phyloP scores from a whole-genome alignment of 371 early-diverging fungal genomes.

The Funneliformis caledonium region DNA sequence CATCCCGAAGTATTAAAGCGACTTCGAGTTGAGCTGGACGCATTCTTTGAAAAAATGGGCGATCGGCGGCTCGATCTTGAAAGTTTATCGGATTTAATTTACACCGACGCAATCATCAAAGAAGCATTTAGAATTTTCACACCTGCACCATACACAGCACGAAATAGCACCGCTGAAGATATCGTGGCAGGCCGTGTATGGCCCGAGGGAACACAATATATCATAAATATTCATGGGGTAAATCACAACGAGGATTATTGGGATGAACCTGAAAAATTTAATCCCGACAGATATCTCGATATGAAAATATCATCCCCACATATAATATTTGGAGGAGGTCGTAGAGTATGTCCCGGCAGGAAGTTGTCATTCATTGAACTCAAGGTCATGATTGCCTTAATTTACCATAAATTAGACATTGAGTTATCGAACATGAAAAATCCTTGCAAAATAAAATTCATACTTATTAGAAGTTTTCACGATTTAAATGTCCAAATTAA shows the following conservation, averaged over 20 bases:
- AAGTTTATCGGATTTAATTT: slow-evolving; percentile 1
- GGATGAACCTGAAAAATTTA: slow-evolving; percentile 31
- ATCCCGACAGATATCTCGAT: slow-evolving; percentile 29
- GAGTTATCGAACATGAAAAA: background rate
- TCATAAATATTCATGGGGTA: background rate
- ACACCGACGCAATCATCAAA: slow-evolving; percentile 19
- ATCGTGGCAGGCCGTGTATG: slow-evolving; percentile 5
- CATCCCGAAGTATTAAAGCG: background rate
- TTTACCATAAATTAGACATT: background rate
- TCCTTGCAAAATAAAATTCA: background rate
- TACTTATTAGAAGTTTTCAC: background rate
- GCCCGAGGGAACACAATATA: background rate
- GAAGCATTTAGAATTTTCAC: background rate
- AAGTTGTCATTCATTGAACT: background rate
- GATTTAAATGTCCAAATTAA: slow-evolving; percentile 10
- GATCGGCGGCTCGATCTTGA: background rate
- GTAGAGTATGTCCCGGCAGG: background rate
- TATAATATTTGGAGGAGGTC: slow-evolving; percentile 7
- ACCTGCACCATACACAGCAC: background rate
- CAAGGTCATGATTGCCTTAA: background rate
- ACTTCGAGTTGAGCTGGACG: background rate
- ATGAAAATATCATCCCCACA: background rate
- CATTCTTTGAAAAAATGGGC: background rate
- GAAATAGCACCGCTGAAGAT: background rate
- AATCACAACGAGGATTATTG: background rate